phyloP scores from a whole-genome alignment of 345 rosid species.

The Citrus sp. region DNA sequence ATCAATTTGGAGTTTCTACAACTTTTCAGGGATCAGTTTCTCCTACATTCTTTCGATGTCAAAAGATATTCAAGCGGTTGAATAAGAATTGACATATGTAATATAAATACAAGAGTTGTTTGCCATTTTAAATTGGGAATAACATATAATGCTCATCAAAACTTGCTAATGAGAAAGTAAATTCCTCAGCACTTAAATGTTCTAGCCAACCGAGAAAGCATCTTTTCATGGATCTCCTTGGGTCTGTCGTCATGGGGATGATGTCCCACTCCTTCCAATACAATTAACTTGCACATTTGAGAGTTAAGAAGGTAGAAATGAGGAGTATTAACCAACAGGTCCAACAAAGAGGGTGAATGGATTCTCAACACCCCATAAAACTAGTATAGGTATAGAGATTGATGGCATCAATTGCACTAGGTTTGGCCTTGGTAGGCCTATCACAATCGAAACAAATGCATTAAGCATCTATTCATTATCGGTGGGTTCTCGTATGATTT shows the following conservation, averaged over 20 bases:
- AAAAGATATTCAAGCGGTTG: no score
- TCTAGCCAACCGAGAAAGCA: conserved; percentile 69
- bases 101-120: no score
- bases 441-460: conserved; percentile 82
- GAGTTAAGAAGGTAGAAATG: conserved; percentile 49
- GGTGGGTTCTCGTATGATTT: conserved; percentile 84
- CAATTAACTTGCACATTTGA: conserved; percentile 55
- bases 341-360: conserved; percentile 84
- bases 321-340: conserved; percentile 79
- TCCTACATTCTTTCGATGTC: no score
- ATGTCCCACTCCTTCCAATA: conserved; percentile 68
- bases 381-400: conserved; percentile 55
- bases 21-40: no score
- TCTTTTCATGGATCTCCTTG: conserved; percentile 60
- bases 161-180: neutral
- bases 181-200: neutral
- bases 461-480: conserved; percentile 82
- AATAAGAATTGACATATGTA: no score
- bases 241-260: conserved; percentile 85
- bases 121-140: no score
- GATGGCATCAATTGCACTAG: conserved; percentile 64
- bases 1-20: no score
- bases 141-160: no score
- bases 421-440: conserved; percentile 94
- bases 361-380: conserved; percentile 87